These are phyloP conservation scores for Chlamydomonas schloesseri DNA, from an alignment of 139 green algal genomes.

Conservation along the genomic window DNA sequence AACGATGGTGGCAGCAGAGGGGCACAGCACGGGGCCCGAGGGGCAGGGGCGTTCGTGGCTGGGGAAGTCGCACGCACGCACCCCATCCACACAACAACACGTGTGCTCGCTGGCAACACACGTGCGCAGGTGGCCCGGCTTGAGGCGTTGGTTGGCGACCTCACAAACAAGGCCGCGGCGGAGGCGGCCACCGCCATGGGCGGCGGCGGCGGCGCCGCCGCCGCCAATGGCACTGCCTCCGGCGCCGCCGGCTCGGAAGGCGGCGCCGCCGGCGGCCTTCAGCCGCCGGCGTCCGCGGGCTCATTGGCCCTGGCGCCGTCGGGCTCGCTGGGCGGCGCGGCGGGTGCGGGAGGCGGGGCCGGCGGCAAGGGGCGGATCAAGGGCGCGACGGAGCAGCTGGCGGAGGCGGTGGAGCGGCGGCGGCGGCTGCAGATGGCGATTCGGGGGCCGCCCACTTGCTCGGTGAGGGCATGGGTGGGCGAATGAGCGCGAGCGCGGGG, in stretches of 20 bases:
- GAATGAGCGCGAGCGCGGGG: no score
- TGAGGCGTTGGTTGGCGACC: slow-evolving; percentile 32
- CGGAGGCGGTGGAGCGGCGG: slow-evolving; percentile 41
- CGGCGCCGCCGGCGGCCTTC: neutral
- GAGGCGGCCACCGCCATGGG: neutral
- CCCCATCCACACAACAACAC: no score
- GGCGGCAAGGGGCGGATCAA: neutral
- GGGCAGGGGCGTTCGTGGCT: no score
- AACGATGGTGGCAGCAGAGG: no score
- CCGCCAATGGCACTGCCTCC: no score
- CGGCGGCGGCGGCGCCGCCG: slow-evolving; percentile 8
- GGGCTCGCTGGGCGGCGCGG: neutral
- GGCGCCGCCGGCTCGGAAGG: neutral
- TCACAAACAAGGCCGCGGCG: slow-evolving; percentile 9
- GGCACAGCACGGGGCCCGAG: no score
- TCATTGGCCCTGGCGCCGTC: neutral
- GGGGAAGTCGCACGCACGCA: no score
- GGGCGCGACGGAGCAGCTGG: slow-evolving; percentile 30
- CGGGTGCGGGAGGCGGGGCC: neutral
- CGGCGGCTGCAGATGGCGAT: slow-evolving; percentile 42
- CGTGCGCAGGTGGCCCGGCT: neutral
- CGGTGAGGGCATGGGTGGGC: neutral
- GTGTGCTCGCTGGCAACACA: no score
- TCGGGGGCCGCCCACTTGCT: slow-evolving; percentile 36
- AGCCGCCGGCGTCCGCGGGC: neutral